Conservation (phyloP, 2,329 filamentous ascomycete genomes). For the Curvularia eragrostidis region DNA sequence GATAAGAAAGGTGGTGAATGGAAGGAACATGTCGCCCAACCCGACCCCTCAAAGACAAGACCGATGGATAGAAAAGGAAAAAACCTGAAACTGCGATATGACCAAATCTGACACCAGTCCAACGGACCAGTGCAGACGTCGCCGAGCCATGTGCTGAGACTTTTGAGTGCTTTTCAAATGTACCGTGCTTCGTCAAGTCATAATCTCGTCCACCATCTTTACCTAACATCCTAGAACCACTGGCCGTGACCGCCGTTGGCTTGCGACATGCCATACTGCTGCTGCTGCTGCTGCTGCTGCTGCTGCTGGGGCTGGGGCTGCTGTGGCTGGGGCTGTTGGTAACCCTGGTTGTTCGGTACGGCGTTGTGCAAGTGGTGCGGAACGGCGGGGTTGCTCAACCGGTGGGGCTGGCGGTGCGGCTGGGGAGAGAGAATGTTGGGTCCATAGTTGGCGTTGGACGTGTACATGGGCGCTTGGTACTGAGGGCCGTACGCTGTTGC, state of each 20-base stretch:
- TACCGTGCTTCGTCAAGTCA: slow-evolving; percentile 59
- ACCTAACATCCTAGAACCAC: slow-evolving; percentile 18
- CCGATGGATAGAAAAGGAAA: slow-evolving; percentile 33
- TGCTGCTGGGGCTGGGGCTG: slow-evolving; percentile 52
- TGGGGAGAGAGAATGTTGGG: slow-evolving; percentile 46
- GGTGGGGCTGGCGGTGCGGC: slow-evolving; percentile 45
- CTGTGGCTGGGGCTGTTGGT: slow-evolving; percentile 43
- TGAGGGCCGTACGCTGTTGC: slow-evolving; percentile 25
- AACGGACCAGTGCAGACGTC: slow-evolving; percentile 30
- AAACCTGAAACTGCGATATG: slow-evolving; percentile 19
- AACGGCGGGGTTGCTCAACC: slow-evolving; percentile 47
- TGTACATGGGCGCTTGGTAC: slow-evolving; percentile 46
- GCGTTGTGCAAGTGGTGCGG: slow-evolving; percentile 48
- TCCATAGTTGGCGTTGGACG: slow-evolving; percentile 45
- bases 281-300: slow-evolving; percentile 47
- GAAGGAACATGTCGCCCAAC: background rate
- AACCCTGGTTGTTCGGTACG: slow-evolving; percentile 47
- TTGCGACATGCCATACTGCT: slow-evolving; percentile 42
- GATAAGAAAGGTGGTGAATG: slow-evolving; percentile 12
- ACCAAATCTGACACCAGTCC: slow-evolving; percentile 29
- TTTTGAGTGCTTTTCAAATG: slow-evolving; percentile 22
- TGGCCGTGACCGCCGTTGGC: slow-evolving; percentile 11
- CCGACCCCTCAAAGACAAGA: slow-evolving; percentile 27
- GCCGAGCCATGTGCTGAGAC: slow-evolving; percentile 31
- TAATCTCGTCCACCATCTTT: slow-evolving; percentile 52